Percentiles rank a stretch among this genome's conserved stretches.
phyloP scores from a whole-genome alignment of 192 early-diverging fungal genomes.

The Fimicolochytrium jonesii region DNA sequence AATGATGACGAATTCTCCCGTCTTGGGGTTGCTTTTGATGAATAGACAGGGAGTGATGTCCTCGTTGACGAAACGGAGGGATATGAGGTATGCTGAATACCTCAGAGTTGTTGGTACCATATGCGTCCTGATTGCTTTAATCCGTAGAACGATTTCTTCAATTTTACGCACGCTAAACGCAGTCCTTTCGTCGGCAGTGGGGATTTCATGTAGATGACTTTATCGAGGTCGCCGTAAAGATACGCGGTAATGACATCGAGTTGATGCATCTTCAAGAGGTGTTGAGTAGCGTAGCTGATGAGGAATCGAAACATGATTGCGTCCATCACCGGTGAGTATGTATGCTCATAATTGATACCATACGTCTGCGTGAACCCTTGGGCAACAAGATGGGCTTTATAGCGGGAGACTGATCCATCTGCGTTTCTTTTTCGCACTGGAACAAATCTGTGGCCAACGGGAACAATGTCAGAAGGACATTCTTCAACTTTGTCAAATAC shows the following conservation, averaged over 20 bases:
- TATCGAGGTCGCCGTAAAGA: not conserved
- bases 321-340: not conserved
- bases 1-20: not conserved
- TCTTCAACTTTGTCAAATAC: not conserved
- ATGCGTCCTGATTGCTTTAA: not conserved
- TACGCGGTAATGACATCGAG: not conserved
- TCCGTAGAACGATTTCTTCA: not conserved
- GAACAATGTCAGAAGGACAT: not conserved
- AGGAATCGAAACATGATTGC: not conserved
- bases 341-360: not conserved
- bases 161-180: not conserved
- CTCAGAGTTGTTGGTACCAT: not conserved
- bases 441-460: not conserved
- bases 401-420: not conserved
- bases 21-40: not conserved
- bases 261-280: not conserved
- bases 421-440: not conserved
- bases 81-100: not conserved
- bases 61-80: not conserved
- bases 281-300: not conserved
- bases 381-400: not conserved
- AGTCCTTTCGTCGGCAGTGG: not conserved
- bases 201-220: not conserved
- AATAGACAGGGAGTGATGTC: not conserved
- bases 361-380: not conserved